Conservation (phyloP, 2,329 filamentous ascomycete species). For the Colletotrichum eremochloae region DNA sequence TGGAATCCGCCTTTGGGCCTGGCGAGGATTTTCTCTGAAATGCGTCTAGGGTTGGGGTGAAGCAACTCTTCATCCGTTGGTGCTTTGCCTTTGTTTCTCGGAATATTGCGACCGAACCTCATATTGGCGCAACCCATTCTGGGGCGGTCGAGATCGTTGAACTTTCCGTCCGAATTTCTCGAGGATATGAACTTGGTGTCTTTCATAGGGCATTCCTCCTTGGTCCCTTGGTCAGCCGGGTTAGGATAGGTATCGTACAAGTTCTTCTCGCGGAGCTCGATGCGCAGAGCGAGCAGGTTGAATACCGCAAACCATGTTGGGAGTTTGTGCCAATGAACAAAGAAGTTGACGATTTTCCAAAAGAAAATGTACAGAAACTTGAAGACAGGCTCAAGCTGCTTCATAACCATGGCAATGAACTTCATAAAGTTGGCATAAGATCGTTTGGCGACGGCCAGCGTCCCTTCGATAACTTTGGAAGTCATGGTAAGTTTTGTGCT, state of each 20-base stretch:
- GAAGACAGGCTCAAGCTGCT: neutral
- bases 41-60: conserved; percentile 55
- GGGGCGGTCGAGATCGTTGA: conserved; percentile 56
- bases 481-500: too few relatives aligned
- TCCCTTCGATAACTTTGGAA: too few relatives aligned
- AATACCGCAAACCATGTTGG: conserved; percentile 55
- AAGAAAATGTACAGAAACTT: conserved; percentile 12
- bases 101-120: conserved; percentile 60
- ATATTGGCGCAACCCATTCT: conserved; percentile 60
- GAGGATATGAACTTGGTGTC: conserved; percentile 1
- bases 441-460: too few relatives aligned
- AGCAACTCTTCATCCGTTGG: conserved; percentile 57
- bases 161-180: conserved; percentile 53
- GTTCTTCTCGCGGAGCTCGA: conserved; percentile 59
- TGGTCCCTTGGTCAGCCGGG: conserved; percentile 48
- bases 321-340: conserved; percentile 58
- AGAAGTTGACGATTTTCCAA: conserved; percentile 50
- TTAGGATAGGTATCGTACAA: conserved; percentile 59
- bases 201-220: conserved; percentile 1
- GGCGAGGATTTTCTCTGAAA: conserved; percentile 58
- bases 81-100: conserved; percentile 51
- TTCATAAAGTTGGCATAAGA: too few relatives aligned
- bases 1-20: conserved; percentile 55
- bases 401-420: too few relatives aligned
- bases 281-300: conserved; percentile 52